phyloP scores from a whole-genome alignment of 2,329 filamentous ascomycete species.

The Dactylellina cionopaga region DNA sequence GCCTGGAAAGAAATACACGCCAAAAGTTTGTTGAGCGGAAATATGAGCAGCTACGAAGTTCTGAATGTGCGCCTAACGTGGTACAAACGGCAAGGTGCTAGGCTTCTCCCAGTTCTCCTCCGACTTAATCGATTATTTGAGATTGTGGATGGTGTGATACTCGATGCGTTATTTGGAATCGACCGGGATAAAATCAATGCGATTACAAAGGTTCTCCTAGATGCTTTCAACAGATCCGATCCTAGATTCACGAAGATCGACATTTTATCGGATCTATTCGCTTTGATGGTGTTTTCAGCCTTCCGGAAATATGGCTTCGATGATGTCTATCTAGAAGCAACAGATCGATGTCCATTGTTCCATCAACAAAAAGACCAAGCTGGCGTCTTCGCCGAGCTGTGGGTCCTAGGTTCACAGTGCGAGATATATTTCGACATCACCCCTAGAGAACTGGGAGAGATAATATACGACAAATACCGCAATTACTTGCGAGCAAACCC shows the following conservation, averaged over 20 bases:
- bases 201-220: slow-evolving; percentile 60
- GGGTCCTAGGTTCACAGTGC: slow-evolving; percentile 72
- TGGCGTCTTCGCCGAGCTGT: slow-evolving; percentile 72
- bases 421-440: slow-evolving; percentile 71
- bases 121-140: slow-evolving; percentile 56
- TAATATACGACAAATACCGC: slow-evolving; percentile 60
- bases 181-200: slow-evolving; percentile 59
- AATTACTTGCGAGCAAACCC: slow-evolving; percentile 57
- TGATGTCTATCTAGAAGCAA: slow-evolving; percentile 72
- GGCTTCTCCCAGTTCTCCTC: slow-evolving; percentile 53
- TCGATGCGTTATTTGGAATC: slow-evolving; percentile 58
- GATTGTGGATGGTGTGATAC: slow-evolving; percentile 56
- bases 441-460: slow-evolving; percentile 64
- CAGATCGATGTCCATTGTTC: slow-evolving; percentile 71
- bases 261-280: slow-evolving; percentile 67
- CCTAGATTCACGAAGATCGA: slow-evolving; percentile 59
- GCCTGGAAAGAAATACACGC: slow-evolving; percentile 41
- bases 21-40: slow-evolving; percentile 28
- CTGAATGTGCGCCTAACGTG: slow-evolving; percentile 55
- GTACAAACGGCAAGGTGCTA: slow-evolving; percentile 55
- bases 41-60: slow-evolving; percentile 57
- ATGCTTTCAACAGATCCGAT: slow-evolving; percentile 57
- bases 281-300: slow-evolving; percentile 69
- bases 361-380: slow-evolving; percentile 72
- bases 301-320: slow-evolving; percentile 69